Evolutionary conservation across 768 basidiomycete genomes (phyloP).

Genomic region (Auricularia heimuer): DNA sequence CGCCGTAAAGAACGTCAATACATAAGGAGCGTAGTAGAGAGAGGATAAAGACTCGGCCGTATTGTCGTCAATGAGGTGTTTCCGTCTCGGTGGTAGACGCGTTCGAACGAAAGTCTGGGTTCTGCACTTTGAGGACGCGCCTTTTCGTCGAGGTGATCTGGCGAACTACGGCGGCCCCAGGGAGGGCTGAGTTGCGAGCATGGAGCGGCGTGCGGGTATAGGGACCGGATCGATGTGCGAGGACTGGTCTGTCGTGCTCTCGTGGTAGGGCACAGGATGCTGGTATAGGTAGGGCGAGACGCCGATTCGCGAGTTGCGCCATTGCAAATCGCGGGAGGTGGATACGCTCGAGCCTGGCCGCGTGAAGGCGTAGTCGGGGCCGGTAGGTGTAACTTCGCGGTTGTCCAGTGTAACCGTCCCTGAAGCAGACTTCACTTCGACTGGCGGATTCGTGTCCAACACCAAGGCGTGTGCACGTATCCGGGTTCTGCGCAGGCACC

Average conservation of each 20-base stretch:
- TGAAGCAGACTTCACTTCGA: too few species aligned
- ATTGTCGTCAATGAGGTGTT: neutral
- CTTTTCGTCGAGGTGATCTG: neutral
- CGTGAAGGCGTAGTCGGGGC: neutral
- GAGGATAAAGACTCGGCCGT: neutral
- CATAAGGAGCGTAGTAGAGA: neutral
- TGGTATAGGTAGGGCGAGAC: neutral
- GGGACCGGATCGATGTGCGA: neutral
- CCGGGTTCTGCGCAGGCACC: too few species aligned
- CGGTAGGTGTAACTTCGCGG: too few species aligned
- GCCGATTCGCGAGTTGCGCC: neutral
- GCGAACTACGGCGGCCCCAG: neutral
- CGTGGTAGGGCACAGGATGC: neutral
- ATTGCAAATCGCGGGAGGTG: fast-evolving
- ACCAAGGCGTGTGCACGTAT: too few species aligned
- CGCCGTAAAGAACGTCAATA: too few species aligned
- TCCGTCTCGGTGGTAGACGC: neutral
- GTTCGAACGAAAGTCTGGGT: neutral
- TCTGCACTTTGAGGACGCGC: neutral
- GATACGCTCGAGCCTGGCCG: neutral
- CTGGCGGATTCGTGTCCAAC: too few species aligned
- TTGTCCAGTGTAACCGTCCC: too few species aligned
- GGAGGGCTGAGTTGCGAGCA: neutral
- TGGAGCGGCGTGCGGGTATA: too few species aligned
- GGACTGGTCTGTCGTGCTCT: neutral